Base-by-base conservation (phyloP, 2,329 filamentous ascomycete species). In the Diplodia mutila region DNA sequence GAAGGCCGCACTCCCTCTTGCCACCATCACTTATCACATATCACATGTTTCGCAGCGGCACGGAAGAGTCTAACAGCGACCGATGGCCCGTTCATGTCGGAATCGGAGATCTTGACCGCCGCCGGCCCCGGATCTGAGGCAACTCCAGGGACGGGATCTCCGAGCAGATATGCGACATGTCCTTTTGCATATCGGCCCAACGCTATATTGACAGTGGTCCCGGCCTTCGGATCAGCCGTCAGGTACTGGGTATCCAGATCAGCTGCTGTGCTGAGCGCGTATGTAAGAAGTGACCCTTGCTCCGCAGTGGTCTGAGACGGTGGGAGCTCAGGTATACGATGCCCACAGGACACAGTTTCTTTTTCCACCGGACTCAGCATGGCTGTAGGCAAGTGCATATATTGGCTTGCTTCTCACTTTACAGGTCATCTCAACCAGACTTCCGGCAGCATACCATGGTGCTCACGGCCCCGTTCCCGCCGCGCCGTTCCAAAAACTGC, bases 111-210 rank as follows among this genome's bases (percentile, higher is more conserved):
- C 18, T n/a, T 9, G 12, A 51, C 21, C 7, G 8, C 16, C 6
- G n/a, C 42, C 3, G n/a, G 29, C 14, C 16, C 39, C 12, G 49
- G 39, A 21, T 8, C 27, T 25, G 27, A 46, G 34, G 39, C 42
- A 51, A 18, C 42, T 51, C 29, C 25, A 27, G 42, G 29, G 18
- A 16, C 34, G 46, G 16, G 18, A 12, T 39, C 25, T n/a, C 29
- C 29, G 57, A 63, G 23, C 8, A n/a, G 42, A 63, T 23, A 63
- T 63, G 59, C 59, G 59, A 63, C 59, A 37, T 51, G 42, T 51
- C 42, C 34, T 25, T 63, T 63, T 46, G 59, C 42, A 51, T 51
- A 5, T 27, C 59, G 29, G 59, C n/a, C 12, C 59, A 37, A 25
- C 11, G 29, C 46, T 27, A 51, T 18, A 11, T 5, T 4, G 16